A percentile compares a stretch with the other conserved stretches of the same genome.
These are phyloP conservation scores for Apocynum venetum DNA, from an alignment of 257 asterid genomes.

Conservation along the genomic window DNA sequence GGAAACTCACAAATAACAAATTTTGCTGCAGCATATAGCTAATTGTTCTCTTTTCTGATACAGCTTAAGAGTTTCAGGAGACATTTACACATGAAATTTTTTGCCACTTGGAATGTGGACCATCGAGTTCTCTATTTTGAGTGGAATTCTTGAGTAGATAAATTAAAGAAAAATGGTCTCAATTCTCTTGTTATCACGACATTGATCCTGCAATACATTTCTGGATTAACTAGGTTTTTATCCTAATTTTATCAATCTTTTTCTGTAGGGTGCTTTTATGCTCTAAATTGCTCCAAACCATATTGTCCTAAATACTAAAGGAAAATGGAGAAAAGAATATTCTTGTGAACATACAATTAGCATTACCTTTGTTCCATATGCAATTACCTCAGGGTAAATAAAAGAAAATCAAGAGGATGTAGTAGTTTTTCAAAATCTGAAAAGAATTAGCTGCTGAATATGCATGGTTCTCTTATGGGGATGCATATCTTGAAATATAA, in stretches of 20 bases:
- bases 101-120: background rate
- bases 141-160: background rate
- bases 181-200: background rate
- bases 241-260: background rate
- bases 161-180: background rate
- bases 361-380: background rate
- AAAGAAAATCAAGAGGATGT: background rate
- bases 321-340: background rate
- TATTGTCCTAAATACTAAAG: background rate
- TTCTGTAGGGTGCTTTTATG: background rate
- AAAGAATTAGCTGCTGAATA: background rate
- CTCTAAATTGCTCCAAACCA: background rate
- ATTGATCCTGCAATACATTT: background rate
- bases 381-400: background rate
- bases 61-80: background rate
- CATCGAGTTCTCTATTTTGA: background rate
- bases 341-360: background rate
- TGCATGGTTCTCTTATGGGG: background rate
- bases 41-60: background rate
- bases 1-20: background rate
- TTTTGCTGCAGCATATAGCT: background rate
- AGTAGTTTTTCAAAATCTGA: background rate
- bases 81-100: background rate
- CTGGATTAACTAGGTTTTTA: background rate
- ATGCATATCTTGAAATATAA: background rate